Base-by-base conservation (phyloP, 2,329 filamentous ascomycete species). In the Scortechinia acanthostroma region DNA sequence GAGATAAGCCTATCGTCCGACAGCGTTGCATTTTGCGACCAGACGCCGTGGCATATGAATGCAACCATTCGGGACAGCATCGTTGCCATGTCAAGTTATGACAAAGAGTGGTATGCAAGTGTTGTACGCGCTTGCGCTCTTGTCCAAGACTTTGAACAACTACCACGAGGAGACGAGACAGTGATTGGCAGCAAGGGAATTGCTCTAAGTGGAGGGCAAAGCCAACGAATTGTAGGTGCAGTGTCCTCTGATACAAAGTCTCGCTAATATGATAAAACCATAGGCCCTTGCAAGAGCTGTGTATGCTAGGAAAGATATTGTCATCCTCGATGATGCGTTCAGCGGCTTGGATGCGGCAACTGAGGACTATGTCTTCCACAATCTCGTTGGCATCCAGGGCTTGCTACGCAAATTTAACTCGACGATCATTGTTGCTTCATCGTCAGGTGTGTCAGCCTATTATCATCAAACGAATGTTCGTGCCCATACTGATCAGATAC, bases 1-100 rank as follows among this genome's bases (percentile, higher is more conserved):
- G 43, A 42, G 17, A 43, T 50, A 6, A 35, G 42, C 19, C 4
- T 50, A 2, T 19, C 33, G 4, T 46, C 40, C 3, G 28, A 43
- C 20, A 45, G 37, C 16, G 47, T 54, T n/a, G 51, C 48, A 0
- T 52, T 47, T 45, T 51, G 51, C 43, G 37, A 50, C 21, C 50
- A 56, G 43, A 48, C 44, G 30, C 44, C 54, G 23, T 52, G 55
- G 56, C 28, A 57, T 22, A 43, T 45, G 3, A 46, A 50, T 40
- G 44, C 45, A 19, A 47, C 47, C 22, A 42, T 58, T 19, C 49
- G 49, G 22, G 45, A 53, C 3, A 50, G 49, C 10, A 50, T 58
- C 5, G 44, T 46, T 5, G 51, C 46, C 22, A 46, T 50, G 48
- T 23, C 51, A 47, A 43, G 42, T n/a, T 20, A 22, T 13, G 22